phyloP scores from a whole-genome alignment of 345 rosid species.

The Rhizophora apiculata region DNA sequence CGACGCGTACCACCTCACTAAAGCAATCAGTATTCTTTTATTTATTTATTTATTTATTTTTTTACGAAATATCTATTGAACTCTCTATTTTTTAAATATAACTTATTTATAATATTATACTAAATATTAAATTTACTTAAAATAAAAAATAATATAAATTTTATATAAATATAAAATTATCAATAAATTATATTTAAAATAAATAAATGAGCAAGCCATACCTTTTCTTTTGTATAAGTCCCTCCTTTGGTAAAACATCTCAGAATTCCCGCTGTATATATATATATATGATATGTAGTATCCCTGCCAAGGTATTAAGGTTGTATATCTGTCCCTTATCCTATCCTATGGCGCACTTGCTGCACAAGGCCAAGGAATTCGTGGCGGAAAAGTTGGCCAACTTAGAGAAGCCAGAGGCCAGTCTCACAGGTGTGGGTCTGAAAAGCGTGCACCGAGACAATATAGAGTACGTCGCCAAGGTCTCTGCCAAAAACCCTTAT shows the following conservation, averaged over 20 bases:
- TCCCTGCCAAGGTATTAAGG: no score
- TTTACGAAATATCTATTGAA: no score
- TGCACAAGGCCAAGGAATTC: slow-evolving; percentile 62
- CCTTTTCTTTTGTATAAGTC: not conserved
- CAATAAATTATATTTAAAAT: no score
- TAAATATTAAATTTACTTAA: no score
- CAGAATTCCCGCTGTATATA: no score
- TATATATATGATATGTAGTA: no score
- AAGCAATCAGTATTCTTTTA: not conserved
- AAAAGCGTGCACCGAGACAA: slow-evolving; percentile 47
- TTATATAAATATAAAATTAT: no score
- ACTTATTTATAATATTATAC: no score
- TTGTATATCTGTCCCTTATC: not conserved
- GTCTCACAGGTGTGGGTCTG: slow-evolving; percentile 55
- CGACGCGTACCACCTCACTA: not conserved
- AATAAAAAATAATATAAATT: no score
- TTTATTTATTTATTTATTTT: no score
- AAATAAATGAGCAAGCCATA: no score
- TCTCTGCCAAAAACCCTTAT: slow-evolving; percentile 75
- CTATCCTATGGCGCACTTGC: slow-evolving; percentile 1
- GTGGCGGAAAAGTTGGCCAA: slow-evolving; percentile 65
- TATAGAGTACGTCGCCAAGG: slow-evolving; percentile 60
- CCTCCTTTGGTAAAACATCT: not conserved
- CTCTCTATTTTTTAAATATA: no score
- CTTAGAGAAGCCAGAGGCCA: slow-evolving; percentile 72